phyloP scores from a whole-genome alignment of 208 protist genomes.

The Tritrichomonas foetus region DNA sequence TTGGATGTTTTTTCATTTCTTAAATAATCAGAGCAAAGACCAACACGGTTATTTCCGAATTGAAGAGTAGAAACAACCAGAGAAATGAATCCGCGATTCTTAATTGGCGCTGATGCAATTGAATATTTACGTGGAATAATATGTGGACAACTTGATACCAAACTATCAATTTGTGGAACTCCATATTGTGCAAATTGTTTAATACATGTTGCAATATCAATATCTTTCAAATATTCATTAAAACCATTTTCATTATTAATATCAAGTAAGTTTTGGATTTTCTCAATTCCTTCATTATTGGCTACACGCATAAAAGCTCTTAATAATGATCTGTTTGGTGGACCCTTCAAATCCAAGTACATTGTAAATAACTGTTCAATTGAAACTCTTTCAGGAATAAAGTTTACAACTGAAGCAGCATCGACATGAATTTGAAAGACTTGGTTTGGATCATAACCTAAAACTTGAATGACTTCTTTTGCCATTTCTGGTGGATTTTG shows the following conservation, averaged over 20 bases:
- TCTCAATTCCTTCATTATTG: neutral
- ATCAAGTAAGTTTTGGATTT: neutral
- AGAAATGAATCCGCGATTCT: neutral
- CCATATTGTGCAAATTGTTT: neutral
- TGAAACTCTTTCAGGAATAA: neutral
- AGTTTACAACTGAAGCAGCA: neutral
- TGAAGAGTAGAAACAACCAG: neutral
- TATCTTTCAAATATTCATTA: neutral
- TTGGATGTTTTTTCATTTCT: neutral
- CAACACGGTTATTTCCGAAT: neutral
- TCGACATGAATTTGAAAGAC: neutral
- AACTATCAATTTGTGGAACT: neutral
- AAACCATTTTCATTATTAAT: neutral
- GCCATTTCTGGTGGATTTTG: neutral
- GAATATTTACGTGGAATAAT: neutral
- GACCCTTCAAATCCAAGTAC: neutral
- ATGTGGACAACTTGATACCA: neutral
- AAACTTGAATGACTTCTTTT: neutral
- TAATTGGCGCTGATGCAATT: neutral
- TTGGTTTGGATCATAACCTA: neutral
- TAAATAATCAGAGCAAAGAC: neutral
- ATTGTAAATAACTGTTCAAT: neutral
- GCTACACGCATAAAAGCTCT: neutral
- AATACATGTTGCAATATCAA: neutral
- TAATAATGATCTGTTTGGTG: neutral